A percentile compares a stretch with the other conserved stretches of the same genome.
These are phyloP conservation scores for Malassezia slooffiae DNA, from an alignment of 1,284 basidiomycete species.

Conservation along the genomic window DNA sequence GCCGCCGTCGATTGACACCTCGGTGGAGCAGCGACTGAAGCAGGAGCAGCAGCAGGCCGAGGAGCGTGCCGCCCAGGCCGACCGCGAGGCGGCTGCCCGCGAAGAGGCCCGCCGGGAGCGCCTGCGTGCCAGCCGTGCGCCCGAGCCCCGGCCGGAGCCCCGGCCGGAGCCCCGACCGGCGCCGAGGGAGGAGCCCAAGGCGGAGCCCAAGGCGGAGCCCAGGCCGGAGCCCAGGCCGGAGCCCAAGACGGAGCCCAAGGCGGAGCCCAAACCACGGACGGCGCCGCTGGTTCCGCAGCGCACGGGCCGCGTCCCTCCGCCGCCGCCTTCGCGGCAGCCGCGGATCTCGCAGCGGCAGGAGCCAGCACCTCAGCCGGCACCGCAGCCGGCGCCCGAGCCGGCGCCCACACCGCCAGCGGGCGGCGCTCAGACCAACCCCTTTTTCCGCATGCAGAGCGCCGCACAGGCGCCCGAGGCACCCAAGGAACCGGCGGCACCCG, in stretches of 20 bases:
- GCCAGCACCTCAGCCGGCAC: constrained; percentile 11
- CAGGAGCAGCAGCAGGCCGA: constrained; percentile 39
- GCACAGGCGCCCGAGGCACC: constrained; percentile 15
- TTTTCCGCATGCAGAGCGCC: too few relatives aligned
- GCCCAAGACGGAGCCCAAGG: too few relatives aligned
- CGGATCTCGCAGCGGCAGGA: constrained; percentile 12
- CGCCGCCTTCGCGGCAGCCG: constrained; percentile 26
- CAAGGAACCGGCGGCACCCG: constrained; percentile 32
- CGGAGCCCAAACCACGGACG: constrained; percentile 15
- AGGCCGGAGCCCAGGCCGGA: too few relatives aligned
- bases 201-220: too few relatives aligned
- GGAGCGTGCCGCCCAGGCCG: constrained; percentile 36
- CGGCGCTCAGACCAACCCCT: too few relatives aligned
- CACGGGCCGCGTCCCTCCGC: too few relatives aligned
- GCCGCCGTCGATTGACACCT: constrained; percentile 22
- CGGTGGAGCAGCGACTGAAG: constrained; percentile 38
- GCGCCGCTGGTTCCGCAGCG: neutral
- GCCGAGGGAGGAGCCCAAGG: too few relatives aligned
- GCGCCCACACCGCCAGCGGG: too few relatives aligned
- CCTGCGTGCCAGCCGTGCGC: constrained; percentile 38
- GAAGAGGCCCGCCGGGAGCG: constrained; percentile 40
- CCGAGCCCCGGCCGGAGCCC: too few relatives aligned
- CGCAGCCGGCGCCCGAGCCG: constrained; percentile 6
- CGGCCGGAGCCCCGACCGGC: too few relatives aligned
- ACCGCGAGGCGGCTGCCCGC: constrained; percentile 39